Percentiles rank a stretch among this genome's conserved stretches.
These are phyloP conservation scores for Musa itinerans DNA, from an alignment of 176 grass and related monocot genomes.

Conservation along the genomic window DNA sequence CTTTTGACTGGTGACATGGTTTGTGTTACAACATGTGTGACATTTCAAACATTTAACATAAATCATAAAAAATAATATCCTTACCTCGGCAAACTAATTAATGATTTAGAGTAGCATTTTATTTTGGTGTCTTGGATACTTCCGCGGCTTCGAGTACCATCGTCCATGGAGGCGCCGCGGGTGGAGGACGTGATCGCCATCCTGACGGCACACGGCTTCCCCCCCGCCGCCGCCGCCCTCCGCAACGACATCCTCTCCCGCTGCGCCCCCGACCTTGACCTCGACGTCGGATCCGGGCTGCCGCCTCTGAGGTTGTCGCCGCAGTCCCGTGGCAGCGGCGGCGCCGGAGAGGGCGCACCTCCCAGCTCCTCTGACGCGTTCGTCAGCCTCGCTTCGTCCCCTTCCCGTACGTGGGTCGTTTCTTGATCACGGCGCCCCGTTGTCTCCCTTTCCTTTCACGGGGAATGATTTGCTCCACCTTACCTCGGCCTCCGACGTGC, in stretches of 20 bases:
- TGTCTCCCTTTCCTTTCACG: neutral
- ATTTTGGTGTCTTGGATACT: too few relatives aligned
- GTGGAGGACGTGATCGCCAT: slow-evolving; percentile 83
- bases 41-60: too few relatives aligned
- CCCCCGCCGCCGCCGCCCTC: slow-evolving; percentile 68
- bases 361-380: slow-evolving; percentile 61
- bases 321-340: slow-evolving; percentile 17
- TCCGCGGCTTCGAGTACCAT: neutral
- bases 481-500: neutral
- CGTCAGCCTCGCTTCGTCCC: slow-evolving; percentile 75
- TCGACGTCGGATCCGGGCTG: slow-evolving; percentile 17
- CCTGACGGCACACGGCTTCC: slow-evolving; percentile 69
- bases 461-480: neutral
- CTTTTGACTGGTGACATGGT: too few relatives aligned
- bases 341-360: slow-evolving; percentile 15
- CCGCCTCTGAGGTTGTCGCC: slow-evolving; percentile 50
- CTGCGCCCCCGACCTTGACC: slow-evolving; percentile 8
- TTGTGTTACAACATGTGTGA: too few relatives aligned
- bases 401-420: slow-evolving; percentile 42
- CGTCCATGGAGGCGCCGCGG: slow-evolving; percentile 56
- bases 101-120: too few relatives aligned
- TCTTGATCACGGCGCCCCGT: neutral
- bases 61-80: too few relatives aligned
- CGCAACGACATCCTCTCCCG: slow-evolving; percentile 66
- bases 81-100: too few relatives aligned